A percentile compares a stretch with the other conserved stretches of the same genome.
Conservation (phyloP, 495 filamentous ascomycete species). For the Tuber indicum region DNA sequence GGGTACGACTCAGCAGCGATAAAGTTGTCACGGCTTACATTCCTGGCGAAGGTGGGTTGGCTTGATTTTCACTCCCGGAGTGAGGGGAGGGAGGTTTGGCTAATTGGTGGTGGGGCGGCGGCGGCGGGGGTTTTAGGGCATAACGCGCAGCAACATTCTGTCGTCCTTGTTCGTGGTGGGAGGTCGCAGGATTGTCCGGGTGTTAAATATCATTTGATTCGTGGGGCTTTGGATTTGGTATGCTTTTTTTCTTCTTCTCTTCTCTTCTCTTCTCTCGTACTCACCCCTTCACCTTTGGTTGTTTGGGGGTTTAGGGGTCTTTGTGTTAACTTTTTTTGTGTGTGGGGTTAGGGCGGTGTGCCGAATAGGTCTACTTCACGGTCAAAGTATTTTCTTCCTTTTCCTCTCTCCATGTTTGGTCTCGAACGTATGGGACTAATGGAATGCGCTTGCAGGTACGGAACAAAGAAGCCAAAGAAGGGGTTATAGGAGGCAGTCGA, state of each 20-base stretch:
- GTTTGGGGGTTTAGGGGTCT: neutral
- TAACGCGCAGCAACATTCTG: slow-evolving; percentile 97
- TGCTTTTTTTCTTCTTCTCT: slow-evolving; percentile 41
- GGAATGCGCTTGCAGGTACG: slow-evolving; percentile 45
- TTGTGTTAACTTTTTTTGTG: neutral
- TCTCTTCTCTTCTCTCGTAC: neutral
- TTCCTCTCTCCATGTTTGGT: neutral
- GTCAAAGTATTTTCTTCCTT: slow-evolving; percentile 58
- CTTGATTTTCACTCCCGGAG: slow-evolving; percentile 3
- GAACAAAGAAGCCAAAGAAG: slow-evolving; percentile 95
- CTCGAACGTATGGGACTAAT: neutral
- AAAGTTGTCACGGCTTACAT: slow-evolving; percentile 86
- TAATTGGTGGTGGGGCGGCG: neutral
- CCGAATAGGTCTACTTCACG: slow-evolving; percentile 70
- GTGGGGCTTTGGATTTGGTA: slow-evolving; percentile 92
- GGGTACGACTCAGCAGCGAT: slow-evolving; percentile 79
- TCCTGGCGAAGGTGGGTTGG: slow-evolving; percentile 72
- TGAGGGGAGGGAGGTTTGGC: slow-evolving; percentile 1
- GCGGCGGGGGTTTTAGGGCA: slow-evolving; percentile 53
- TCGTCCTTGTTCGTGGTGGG: slow-evolving; percentile 87
- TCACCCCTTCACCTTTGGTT: neutral
- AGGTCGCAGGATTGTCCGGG: slow-evolving; percentile 94
- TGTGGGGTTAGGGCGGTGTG: slow-evolving; percentile 69
- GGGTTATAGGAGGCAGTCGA: slow-evolving; percentile 37
- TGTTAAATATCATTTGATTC: slow-evolving; percentile 88